Base-by-base conservation (phyloP, 139 green algal species). In the Chlorella vulgaris region DNA sequence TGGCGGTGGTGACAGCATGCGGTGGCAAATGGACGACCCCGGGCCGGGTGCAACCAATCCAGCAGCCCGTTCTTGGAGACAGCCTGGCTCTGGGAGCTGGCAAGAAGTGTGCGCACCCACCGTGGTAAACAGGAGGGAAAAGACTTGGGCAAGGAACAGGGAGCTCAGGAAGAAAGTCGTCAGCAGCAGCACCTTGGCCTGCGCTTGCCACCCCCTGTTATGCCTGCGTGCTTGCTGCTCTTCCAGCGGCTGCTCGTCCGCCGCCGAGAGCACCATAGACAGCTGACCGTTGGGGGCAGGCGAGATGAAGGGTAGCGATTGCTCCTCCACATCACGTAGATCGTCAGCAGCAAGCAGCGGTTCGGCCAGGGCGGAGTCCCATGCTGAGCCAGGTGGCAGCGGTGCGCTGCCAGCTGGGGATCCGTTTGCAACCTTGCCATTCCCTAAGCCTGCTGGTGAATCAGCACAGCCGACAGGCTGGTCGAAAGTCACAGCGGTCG, bases 41-140 rank as follows among this genome's bases (percentile, higher is more conserved):
- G 65, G 33, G 13, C 43, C 15, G 65, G 13, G 8, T 13, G 35
- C 35, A 42, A 35, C 29, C 63, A 69, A 10, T 29, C 58, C 15
- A 29, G 24, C 58, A 31, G 58, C 15, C 58, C 21, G 15, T 36
- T 29, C 55, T 8, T 65, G 55, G 18, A 28, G 22, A 21, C 55
- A 65, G 28, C 55, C 55, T 21, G 5, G 55, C 39, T 22, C n/a
- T n/a, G n/a, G n/a, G n/a, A n/a, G n/a, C n/a, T n/a, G n/a, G n/a
- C n/a, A n/a, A n/a, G n/a, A n/a, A n/a, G n/a, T n/a, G n/a, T n/a
- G n/a, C n/a, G n/a, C n/a, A 29, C 69, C n/a, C 71, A 78, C 71
- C 71, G 71, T 66, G n/a, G 71, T 78, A 50, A 78, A 78, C 2
- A 66, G 71, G 31, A 78, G 71, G 31, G 71, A 78, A 33, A 67